Evolutionary conservation across 768 basidiomycete genomes (phyloP).

Genomic region (Lactarius tabidus): DNA sequence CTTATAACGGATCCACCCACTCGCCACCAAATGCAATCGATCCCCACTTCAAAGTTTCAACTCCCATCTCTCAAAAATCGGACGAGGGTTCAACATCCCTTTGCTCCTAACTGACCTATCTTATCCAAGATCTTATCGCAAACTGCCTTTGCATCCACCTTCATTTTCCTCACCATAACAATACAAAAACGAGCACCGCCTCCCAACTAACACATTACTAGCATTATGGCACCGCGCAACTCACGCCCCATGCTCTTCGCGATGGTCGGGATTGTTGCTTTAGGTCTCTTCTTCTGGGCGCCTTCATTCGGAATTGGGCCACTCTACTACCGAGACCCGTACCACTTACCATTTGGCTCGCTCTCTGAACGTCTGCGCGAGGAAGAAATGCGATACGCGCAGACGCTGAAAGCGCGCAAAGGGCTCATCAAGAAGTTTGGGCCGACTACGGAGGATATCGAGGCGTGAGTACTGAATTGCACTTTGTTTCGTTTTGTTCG

Average conservation of each 20-base stretch:
- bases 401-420: neutral
- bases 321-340: neutral
- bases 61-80: neutral
- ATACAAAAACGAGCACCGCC: neutral
- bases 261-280: neutral
- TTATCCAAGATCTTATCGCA: neutral
- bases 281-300: slow-evolving; percentile 11
- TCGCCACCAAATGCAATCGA: neutral
- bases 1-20: neutral
- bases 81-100: slow-evolving; percentile 2
- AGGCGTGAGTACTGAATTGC: slow-evolving; percentile 5
- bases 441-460: slow-evolving; percentile 3
- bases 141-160: neutral
- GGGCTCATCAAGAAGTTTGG: slow-evolving; percentile 8
- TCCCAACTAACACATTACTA: neutral
- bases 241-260: slow-evolving; percentile 1
- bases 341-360: neutral
- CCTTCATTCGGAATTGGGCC: neutral
- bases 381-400: slow-evolving; percentile 6
- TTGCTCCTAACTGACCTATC: neutral
- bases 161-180: neutral
- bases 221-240: slow-evolving; percentile 9
- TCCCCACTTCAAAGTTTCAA: neutral
- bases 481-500: neutral
- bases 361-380: neutral